These are phyloP conservation scores for Venustampulla echinocandica DNA, from an alignment of 495 filamentous ascomycete species.

Conservation along the genomic window DNA sequence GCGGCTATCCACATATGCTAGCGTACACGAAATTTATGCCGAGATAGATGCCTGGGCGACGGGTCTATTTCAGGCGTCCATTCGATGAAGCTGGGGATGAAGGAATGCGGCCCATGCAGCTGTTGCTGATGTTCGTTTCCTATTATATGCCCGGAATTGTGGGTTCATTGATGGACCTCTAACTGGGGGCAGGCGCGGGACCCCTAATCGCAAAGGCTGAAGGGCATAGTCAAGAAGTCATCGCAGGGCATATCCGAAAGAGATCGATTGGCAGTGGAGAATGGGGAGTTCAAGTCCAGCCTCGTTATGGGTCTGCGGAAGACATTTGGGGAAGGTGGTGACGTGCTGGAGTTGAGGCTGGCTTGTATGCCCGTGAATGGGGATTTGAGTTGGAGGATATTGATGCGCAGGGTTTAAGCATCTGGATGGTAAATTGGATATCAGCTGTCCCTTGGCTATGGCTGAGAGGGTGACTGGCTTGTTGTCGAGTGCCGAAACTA, in stretches of 20 bases:
- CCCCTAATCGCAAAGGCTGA: slow-evolving; percentile 2
- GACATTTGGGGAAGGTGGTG: not conserved
- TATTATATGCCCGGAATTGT: slow-evolving; percentile 2
- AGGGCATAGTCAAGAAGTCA: not conserved
- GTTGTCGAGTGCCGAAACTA: not conserved
- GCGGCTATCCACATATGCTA: slow-evolving; percentile 8
- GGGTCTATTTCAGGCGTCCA: slow-evolving; percentile 1
- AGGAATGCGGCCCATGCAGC: slow-evolving; percentile 7
- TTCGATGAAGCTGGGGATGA: not conserved
- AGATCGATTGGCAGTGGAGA: not conserved
- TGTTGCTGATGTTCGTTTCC: not conserved
- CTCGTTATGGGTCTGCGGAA: not conserved
- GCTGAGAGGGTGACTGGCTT: slow-evolving; percentile 3
- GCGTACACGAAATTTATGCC: slow-evolving; percentile 1
- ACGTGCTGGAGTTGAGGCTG: not conserved
- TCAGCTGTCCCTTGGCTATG: slow-evolving; percentile 3
- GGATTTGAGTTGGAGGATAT: slow-evolving; percentile 6
- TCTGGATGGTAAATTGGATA: slow-evolving; percentile 8
- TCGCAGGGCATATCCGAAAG: not conserved
- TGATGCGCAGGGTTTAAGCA: not conserved
- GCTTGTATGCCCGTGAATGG: slow-evolving; percentile 1
- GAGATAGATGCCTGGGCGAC: not conserved
- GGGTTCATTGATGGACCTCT: not conserved
- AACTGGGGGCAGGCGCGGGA: slow-evolving; percentile 3
- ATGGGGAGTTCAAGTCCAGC: not conserved